Base-by-base conservation (phyloP, 1,284 basidiomycete genomes). In the Schizophyllum amplum region DNA sequence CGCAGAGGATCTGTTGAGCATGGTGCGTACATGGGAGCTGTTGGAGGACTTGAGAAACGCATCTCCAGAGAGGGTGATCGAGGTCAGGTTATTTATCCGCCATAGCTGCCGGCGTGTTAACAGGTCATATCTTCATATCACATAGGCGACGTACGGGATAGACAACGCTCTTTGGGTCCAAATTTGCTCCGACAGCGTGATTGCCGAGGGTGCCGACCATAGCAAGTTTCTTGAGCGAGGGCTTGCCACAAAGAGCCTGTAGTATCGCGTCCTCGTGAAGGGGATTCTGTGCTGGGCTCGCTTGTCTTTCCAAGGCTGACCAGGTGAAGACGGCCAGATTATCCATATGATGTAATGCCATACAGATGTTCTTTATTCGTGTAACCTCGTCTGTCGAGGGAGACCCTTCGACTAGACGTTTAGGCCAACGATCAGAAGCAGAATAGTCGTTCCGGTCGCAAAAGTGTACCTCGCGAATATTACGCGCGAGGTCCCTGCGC, bases 401-500 rank as follows among this genome's bases (percentile, higher is more conserved):
- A 5, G 57, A 54, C 50, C 61, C 51, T 72, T 65, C 58, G 70
- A 60, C 58, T 59, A 76, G 69, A 3, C 65, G 63, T 56, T 63
- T 61, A 47, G 73, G 70, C 59, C 70, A 69, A 56, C 62, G 71
- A 67, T 77, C 75, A 57, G 68, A 65, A 47, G 63, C 65, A 55
- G 64, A 61, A 57, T 69, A 65, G 59, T 74, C 71, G 25, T 65
- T 54, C 25, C 64, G 67, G 50, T 75, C 66, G 66, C 65, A 69
- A 54, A 77, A 68, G 59, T 74, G 65, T 33, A 79, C 66, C 52
- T 74, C 71, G 15, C 72, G 69, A 55, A 77, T 64, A 60, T 76
- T 71, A 55, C 72, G 67, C 56, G 77, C 63, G 7, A 72, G 64
- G 55, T 78, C 76, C n/a, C 73, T 65, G 23, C 77, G 71, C 50